These are phyloP conservation scores for Hortiboletus flavorubellus DNA, from an alignment of 768 basidiomycete genomes.

Conservation along the genomic window DNA sequence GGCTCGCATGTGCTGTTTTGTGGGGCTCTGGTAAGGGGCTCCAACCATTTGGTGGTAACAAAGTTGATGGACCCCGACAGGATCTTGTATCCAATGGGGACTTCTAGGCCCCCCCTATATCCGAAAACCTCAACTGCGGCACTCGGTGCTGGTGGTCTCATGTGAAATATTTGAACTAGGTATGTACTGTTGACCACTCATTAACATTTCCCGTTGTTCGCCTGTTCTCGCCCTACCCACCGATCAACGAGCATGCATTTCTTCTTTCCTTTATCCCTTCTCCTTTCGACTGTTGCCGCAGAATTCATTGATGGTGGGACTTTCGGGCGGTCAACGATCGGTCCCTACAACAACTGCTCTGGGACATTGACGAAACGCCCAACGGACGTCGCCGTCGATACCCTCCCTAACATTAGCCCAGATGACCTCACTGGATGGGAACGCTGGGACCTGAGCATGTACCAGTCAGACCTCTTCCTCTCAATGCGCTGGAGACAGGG, in stretches of 20 bases:
- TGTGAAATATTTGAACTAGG: too few species aligned
- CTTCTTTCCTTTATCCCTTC: not conserved
- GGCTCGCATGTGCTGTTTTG: too few species aligned
- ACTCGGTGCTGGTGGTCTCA: too few species aligned
- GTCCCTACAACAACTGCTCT: conserved; percentile 17
- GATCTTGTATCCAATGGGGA: too few species aligned
- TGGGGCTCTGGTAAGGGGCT: too few species aligned
- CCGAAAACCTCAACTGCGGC: too few species aligned
- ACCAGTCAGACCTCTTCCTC: conserved; percentile 12
- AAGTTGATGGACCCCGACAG: too few species aligned
- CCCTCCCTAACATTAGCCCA: conserved; percentile 12
- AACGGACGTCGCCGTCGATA: conserved; percentile 7
- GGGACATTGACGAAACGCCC: conserved; percentile 5
- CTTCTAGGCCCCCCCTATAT: too few species aligned
- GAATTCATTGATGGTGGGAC: not conserved
- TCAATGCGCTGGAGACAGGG: conserved; percentile 14
- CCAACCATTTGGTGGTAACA: too few species aligned
- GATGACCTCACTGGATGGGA: conserved; percentile 3
- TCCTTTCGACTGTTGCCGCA: not conserved
- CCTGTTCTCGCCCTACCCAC: not conserved
- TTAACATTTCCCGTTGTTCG: too few species aligned
- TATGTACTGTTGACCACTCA: too few species aligned
- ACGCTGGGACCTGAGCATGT: conserved; percentile 10
- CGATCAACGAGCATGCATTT: not conserved
- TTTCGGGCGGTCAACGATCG: not conserved